Percentiles rank a stretch among this genome's conserved stretches.
Conservation (phyloP, 257 asterid species). For the Rauvolfia tetraphylla region DNA sequence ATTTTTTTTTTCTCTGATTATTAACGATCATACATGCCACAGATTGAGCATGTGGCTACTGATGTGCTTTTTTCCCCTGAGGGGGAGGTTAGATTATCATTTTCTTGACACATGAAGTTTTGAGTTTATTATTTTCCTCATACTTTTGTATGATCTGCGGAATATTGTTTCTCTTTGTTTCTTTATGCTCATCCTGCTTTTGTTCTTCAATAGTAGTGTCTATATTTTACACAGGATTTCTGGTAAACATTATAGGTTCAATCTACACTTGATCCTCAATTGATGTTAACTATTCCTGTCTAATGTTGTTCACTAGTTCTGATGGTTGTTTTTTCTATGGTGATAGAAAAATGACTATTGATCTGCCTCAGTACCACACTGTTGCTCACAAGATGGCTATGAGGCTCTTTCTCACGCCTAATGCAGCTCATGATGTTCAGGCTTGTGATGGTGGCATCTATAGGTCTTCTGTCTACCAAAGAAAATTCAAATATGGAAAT, state of each 20-base stretch:
- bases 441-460: slow-evolving; percentile 12
- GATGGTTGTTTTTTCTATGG: neutral
- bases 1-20: neutral
- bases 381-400: slow-evolving; percentile 29
- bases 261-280: neutral
- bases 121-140: neutral
- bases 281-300: neutral
- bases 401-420: slow-evolving; percentile 15
- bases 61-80: too few species aligned
- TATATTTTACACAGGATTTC: neutral
- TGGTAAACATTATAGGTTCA: neutral
- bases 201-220: neutral
- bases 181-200: neutral
- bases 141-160: neutral
- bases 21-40: neutral
- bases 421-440: slow-evolving; percentile 14
- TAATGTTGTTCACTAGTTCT: neutral
- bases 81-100: neutral
- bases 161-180: neutral
- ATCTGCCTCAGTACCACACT: slow-evolving; percentile 24
- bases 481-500: slow-evolving; percentile 19
- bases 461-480: slow-evolving; percentile 18
- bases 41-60: neutral
- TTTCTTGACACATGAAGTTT: neutral
- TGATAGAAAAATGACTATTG: slow-evolving; percentile 11